Base-by-base conservation (phyloP, 805 yeast genomes). In the Cyberlindnera mississippiensis region DNA sequence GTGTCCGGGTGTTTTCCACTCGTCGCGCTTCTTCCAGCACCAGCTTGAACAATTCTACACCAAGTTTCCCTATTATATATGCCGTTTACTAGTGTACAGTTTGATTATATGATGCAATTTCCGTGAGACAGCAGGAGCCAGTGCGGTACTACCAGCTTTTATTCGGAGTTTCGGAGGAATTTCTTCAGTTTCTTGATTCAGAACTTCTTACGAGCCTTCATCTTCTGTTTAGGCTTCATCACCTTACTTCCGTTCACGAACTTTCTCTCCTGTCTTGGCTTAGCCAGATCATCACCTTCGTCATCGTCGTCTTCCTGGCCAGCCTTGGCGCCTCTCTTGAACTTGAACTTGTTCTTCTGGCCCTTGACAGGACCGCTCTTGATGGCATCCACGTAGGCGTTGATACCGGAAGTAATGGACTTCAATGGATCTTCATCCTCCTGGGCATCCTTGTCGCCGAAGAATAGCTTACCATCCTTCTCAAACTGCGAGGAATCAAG, bases 331-430 rank as follows among this genome's bases (percentile, higher is more conserved):
- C 78, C 74, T 61, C 83, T 80, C 67, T 84, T 86, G 69, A 79
- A 91, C 67, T 89, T 91, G 73, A 91, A 76, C 68, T 80, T 88
- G 64, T 90, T 90, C 68, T 78, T 80, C 70, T 87, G 96, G 44
- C 97, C 96, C 64, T 96, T 82, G 4, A 89, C 80, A 24, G 98
- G 98, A 18, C 93, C 97, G 54, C 84, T 85, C 62, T 78, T 83
- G 18, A 93, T 88, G 6, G 99, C 99, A 48, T 89, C 96, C 51
- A 89, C 76, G 61, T 93, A 93, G 0, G 97, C 98, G 59, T 85
- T 85, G 50, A 91, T 77, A 14, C 96, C 95, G 35, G 66, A 66
- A 4, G 73, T 67, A 30, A 71, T 65, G 13, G 70, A 50, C 40
- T 61, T 58, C 45, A 73, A 60, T 42, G 73, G 77, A 55, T 78